Evolutionary conservation across 1,284 basidiomycete species (phyloP).

Genomic region (Amylostereum areolatum): DNA sequence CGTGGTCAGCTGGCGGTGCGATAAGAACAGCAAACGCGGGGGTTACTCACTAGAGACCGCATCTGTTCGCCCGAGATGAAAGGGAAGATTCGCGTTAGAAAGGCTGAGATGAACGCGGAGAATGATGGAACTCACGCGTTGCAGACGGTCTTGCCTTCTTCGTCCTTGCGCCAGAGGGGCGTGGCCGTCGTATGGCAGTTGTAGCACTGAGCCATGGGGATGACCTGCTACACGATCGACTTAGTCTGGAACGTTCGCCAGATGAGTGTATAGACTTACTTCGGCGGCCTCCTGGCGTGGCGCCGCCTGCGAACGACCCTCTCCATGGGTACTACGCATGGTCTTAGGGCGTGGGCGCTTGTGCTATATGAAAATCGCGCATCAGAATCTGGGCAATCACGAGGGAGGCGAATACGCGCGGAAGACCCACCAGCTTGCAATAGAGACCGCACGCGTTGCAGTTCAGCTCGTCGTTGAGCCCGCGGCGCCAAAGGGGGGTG

Average conservation of each 20-base stretch:
- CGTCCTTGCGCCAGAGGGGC: slow-evolving; percentile 88
- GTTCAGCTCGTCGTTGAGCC: slow-evolving; percentile 77
- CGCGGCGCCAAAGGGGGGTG: slow-evolving; percentile 76
- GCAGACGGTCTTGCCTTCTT: slow-evolving; percentile 88
- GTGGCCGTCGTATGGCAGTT: slow-evolving; percentile 88
- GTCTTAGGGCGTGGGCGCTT: slow-evolving; percentile 80
- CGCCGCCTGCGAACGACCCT: slow-evolving; percentile 53
- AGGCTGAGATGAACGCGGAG: slow-evolving; percentile 8
- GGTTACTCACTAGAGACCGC: too few species aligned
- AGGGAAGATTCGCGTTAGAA: too few species aligned
- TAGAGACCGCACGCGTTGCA: slow-evolving; percentile 80
- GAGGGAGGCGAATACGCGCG: slow-evolving; percentile 13
- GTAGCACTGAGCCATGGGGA: slow-evolving; percentile 67
- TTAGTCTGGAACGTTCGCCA: too few species aligned
- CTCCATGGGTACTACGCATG: slow-evolving; percentile 70
- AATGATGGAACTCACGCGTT: slow-evolving; percentile 70
- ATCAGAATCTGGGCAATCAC: slow-evolving; percentile 5
- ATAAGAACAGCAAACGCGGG: too few species aligned
- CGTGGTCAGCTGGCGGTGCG: too few species aligned
- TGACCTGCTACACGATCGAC: too few species aligned
- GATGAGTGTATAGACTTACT: too few species aligned
- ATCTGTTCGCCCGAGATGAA: too few species aligned
- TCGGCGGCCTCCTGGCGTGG: slow-evolving; percentile 47
- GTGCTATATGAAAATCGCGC: slow-evolving; percentile 37
- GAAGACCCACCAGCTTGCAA: slow-evolving; percentile 62